Evolutionary conservation across 1,284 basidiomycete genomes (phyloP), one percentile per base, ranked within the genome.

Genomic region (Boletus austroedulis): DNA sequence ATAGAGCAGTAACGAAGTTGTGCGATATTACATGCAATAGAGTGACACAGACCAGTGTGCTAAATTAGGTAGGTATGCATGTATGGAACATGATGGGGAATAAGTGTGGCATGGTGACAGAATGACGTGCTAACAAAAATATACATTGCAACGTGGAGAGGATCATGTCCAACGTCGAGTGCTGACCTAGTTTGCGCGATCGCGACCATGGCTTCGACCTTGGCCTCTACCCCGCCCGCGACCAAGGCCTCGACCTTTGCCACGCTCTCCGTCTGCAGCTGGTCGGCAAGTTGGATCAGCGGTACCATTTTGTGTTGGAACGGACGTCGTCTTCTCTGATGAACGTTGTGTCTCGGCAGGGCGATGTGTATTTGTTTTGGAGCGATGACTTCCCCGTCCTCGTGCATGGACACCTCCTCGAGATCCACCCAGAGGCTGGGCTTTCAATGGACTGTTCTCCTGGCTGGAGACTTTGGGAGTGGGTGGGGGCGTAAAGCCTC

Each of bases 401-500:
- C 50, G 50, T 12, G 41, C 34, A 15, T 24, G 53, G 50, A n/a
- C 54, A 41, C 55, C 48, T 36, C 53, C 45, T 40, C 41, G 43
- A 38, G 41, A 50, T 49, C 53, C 44, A 15, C 34, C 28, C 24
- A 23, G 4, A 29, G 53, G 59, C 19, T 52, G 52, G 4, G 28
- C 34, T 7, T 50, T 46, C 51, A 43, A 43, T 32, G 62, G 59
- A 45, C 55, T 56, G 40, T 41, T 47, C 45, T 62, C 64, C 32
- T 64, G 50, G 21, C 47, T 46, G 34, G 62, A 59, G 19, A 65
- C 68, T 56, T 67, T 70, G 32, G 80, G 78, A 19, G 78, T 75
- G 36, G 75, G 65, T 50, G 82, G 78, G 50, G 77, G 78, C 1
- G 78, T 78, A 65, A 82, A 81, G 12, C 77, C 76, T 32, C 84